phyloP scores from a whole-genome alignment of 257 asterid species.

The Sherardia arvensis region DNA sequence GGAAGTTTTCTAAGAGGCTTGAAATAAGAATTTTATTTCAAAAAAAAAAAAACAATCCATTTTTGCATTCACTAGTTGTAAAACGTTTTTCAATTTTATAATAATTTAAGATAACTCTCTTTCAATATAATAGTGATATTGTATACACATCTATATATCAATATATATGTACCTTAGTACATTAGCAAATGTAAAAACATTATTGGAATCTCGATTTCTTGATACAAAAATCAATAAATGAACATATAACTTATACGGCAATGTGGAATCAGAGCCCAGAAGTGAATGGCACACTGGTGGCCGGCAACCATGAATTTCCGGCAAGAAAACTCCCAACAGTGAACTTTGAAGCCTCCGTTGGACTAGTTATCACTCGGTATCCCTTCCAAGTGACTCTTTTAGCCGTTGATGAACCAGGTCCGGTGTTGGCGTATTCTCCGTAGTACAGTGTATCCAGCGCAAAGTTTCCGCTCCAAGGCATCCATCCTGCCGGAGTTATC shows the following conservation, averaged over 20 bases:
- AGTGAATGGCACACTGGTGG: constrained; percentile 62
- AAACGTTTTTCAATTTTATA: too few relatives aligned
- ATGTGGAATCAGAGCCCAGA: constrained; percentile 38
- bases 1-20: too few relatives aligned
- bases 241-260: neutral
- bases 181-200: neutral
- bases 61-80: too few relatives aligned
- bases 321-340: constrained; percentile 63
- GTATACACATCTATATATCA: neutral
- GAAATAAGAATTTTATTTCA: too few relatives aligned
- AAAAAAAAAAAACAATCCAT: too few relatives aligned
- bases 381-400: constrained; percentile 78
- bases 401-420: constrained; percentile 64
- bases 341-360: constrained; percentile 56
- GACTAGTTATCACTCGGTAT: constrained; percentile 62
- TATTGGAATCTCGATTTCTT: neutral
- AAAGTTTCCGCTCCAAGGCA: constrained; percentile 77
- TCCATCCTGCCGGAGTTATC: constrained; percentile 72
- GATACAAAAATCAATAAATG: neutral
- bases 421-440: constrained; percentile 81
- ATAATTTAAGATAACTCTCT: too few relatives aligned
- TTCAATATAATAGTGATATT: neutral
- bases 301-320: constrained; percentile 68
- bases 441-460: constrained; percentile 64
- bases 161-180: neutral